These are phyloP conservation scores for Diplodia corticola DNA, from an alignment of 2,329 filamentous ascomycete species.

Conservation along the genomic window DNA sequence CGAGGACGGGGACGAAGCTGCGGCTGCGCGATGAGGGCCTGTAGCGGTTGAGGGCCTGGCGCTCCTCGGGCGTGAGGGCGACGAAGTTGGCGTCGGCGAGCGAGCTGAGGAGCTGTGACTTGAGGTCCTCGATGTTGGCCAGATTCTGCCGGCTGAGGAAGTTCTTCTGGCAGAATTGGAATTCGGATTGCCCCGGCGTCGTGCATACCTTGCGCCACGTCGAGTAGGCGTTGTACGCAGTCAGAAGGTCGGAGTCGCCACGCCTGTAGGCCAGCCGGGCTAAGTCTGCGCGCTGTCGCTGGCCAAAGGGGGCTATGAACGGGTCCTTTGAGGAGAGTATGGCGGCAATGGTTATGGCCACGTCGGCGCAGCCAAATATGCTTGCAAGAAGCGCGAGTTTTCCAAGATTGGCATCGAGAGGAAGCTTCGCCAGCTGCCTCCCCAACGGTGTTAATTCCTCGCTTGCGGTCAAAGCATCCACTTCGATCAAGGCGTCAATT, in stretches of 20 bases:
- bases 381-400: slow-evolving; percentile 87
- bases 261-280: slow-evolving; percentile 77
- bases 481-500: slow-evolving; percentile 89
- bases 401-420: slow-evolving; percentile 89
- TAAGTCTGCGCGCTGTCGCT: slow-evolving; percentile 77
- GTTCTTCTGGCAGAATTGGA: slow-evolving; percentile 91
- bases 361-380: slow-evolving; percentile 89
- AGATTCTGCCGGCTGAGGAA: slow-evolving; percentile 88
- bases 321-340: slow-evolving; percentile 94
- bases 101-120: slow-evolving; percentile 82
- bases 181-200: slow-evolving; percentile 70
- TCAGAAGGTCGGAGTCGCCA: slow-evolving; percentile 87
- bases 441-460: slow-evolving; percentile 89
- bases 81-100: slow-evolving; percentile 85
- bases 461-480: slow-evolving; percentile 75
- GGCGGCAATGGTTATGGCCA: slow-evolving; percentile 86
- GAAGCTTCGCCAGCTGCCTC: slow-evolving; percentile 80
- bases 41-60: slow-evolving; percentile 65
- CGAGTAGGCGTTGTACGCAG: slow-evolving; percentile 89
- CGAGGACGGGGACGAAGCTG: slow-evolving; percentile 81
- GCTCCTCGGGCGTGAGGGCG: slow-evolving; percentile 71
- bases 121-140: slow-evolving; percentile 90
- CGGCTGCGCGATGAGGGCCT: slow-evolving; percentile 67
- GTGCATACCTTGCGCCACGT: slow-evolving; percentile 84
- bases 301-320: slow-evolving; percentile 83